Percentiles rank a stretch among this genome's conserved stretches.
These are phyloP conservation scores for Trypanosoma congolense DNA, from an alignment of 208 protist species.

Conservation along the genomic window DNA sequence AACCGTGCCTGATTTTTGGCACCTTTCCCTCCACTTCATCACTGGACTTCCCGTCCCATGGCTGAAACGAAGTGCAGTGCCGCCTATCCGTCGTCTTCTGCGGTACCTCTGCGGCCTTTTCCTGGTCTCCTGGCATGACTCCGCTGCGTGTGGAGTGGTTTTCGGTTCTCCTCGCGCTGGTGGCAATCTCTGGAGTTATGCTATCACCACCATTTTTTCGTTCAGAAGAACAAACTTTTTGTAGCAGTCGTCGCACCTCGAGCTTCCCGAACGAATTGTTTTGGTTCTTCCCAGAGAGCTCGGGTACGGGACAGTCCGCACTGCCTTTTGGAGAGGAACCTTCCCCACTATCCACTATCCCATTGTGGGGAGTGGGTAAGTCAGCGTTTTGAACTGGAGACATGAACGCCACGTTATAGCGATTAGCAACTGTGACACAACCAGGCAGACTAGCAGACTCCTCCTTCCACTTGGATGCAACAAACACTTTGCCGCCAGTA, in stretches of 20 bases:
- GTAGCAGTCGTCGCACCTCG: not conserved
- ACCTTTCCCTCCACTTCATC: not conserved
- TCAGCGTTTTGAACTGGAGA: not conserved
- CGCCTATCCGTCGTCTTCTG: not conserved
- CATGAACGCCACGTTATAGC: not conserved
- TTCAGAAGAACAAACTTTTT: not conserved
- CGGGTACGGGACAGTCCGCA: not conserved
- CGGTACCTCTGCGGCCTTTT: not conserved
- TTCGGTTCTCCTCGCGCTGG: constrained; percentile 18
- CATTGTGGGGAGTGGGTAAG: not conserved
- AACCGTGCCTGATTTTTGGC: not conserved
- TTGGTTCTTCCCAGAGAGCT: not conserved
- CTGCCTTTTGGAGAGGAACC: not conserved
- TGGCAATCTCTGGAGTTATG: constrained; percentile 23
- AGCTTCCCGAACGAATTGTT: not conserved
- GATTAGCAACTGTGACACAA: not conserved
- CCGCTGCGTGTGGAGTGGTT: constrained; percentile 21
- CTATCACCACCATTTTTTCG: constrained; percentile 6
- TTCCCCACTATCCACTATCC: not conserved
- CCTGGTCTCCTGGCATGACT: constrained; percentile 2
- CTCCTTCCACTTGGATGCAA: not conserved
- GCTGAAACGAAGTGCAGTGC: not conserved
- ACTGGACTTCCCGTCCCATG: not conserved
- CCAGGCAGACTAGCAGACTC: not conserved
- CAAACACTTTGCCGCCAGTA: not conserved